These are phyloP conservation scores for Claviceps sp. DNA, from an alignment of 2,329 filamentous ascomycete genomes.

Conservation along the genomic window DNA sequence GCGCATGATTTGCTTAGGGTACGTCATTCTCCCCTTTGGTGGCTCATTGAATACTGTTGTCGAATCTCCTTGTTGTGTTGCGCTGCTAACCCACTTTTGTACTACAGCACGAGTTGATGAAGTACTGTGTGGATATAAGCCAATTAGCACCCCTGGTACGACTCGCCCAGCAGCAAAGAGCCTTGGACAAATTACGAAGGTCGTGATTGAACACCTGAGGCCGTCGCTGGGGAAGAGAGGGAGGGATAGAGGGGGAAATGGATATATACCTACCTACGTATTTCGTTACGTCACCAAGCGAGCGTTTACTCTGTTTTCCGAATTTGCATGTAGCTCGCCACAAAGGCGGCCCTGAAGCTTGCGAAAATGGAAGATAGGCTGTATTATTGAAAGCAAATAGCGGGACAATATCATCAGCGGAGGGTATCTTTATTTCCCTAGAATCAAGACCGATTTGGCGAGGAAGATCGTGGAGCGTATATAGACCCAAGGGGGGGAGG, in stretches of 20 bases:
- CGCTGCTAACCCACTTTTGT: neutral
- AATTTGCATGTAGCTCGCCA: neutral
- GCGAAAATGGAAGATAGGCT: neutral
- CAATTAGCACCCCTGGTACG: conserved; percentile 78
- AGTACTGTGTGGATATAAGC: conserved; percentile 55
- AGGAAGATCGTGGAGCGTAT: too few species aligned
- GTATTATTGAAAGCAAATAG: conserved; percentile 1
- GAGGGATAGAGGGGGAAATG: too few species aligned
- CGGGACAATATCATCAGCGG: neutral
- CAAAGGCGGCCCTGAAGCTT: neutral
- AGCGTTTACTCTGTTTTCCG: conserved; percentile 1
- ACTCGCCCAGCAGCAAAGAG: conserved; percentile 71
- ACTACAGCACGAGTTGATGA: conserved; percentile 66
- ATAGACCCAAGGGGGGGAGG: neutral
- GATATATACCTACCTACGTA: conserved; percentile 2
- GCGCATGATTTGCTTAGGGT: conserved; percentile 89
- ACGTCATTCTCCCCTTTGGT: conserved; percentile 23
- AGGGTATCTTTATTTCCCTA: neutral
- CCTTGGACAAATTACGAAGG: conserved; percentile 70
- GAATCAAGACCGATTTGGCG: neutral
- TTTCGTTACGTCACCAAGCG: conserved; percentile 3
- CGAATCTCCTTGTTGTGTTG: neutral
- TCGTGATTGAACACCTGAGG: conserved; percentile 10
- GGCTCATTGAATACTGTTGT: too few species aligned
- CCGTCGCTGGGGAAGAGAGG: neutral